Base-by-base conservation (phyloP, 208 protist species). In the Acanthamoeba healyi region DNA sequence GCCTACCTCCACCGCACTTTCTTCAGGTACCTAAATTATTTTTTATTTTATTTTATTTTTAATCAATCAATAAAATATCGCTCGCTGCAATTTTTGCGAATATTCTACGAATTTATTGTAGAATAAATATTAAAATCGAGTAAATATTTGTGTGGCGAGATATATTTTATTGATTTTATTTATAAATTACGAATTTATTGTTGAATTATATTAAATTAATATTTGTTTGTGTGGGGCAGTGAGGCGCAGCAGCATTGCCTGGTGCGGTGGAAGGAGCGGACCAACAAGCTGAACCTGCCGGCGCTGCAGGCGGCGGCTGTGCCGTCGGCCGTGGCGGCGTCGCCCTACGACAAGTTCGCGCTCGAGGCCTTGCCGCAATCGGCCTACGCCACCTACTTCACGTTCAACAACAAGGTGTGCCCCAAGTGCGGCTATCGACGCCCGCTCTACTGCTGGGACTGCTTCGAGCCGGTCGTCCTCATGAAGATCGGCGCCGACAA, bases 351-450 rank as follows among this genome's bases (percentile, higher is more conserved):
- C 19, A 65, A 26, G 40, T 51, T 92, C 42, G 26, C 63, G 12
- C 32, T 86, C 36, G 51, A 32, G 86, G 77, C 88, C 77, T 77
- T 70, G 54, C 26, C n/a, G 79, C 40, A 38, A 3, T 38, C 36
- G 54, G 26, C 63, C 63, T 92, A 84, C 79, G 90, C 36, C 90
- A 40, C 26, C 26, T 82, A n/a, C 40, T 92, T 77, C 63, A 36
- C 77, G 74, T 92, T 63, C 44, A 63, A 61, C 77, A 95, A 29
- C 93, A n/a, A 70, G 89, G 84, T 44, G 82, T 93, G 38, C 44
- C 81, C 81, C 36, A 72, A 19, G 24, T 89, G 81, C 38, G 38
- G 34, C 44, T 38, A 36, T 19, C 40, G 38, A 32, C 44, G 81
- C 38, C 46, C 81, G 32, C 81, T 89, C 81, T 89, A 89, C 34